Base-by-base conservation (phyloP, 2,329 filamentous ascomycete species). In the Neofusicoccum ribis region DNA sequence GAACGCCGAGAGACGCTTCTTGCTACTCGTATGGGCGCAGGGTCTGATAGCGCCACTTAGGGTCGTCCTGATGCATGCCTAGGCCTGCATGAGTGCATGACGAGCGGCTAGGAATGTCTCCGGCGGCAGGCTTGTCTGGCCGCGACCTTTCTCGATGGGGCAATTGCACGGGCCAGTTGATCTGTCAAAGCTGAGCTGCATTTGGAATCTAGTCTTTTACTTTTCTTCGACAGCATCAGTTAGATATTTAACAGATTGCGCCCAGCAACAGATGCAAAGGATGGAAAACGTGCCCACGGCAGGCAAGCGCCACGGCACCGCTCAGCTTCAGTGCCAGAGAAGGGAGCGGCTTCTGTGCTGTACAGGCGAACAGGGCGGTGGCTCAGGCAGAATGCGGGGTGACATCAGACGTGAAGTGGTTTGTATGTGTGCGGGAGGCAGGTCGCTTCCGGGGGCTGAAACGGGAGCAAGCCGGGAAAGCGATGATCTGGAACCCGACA, bases 371-470 rank as follows among this genome's bases (percentile, higher is more conserved):
- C 52, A 58, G 0, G 14, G 23, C 39, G 17, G 17, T 15, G n/a
- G 50, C 1, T 14, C 39, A 46, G 56, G 52, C 20, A 47, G 56
- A 60, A 34, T 47, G 56, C 56, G 41, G 56, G 15, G 56, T 60
- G 56, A 47, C 56, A 60, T 62, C 59, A 50, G 46, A 62, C 56
- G 15, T 15, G 17, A 34, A 43, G 47, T 34, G 59, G 59, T 62
- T 62, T 62, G 59, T 50, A 46, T 58, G 52, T 58, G 52, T 43
- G 39, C 17, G 11, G 52, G 52, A 58, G 36, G 46, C 17, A 46
- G 12, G 46, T 62, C 41, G 56, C 56, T 49, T 50, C 59, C 15
- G 41, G 59, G 52, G 46, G 41, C 23, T 62, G 59, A 62, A 62
- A 62, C 59, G 15, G 59, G n/a, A 49, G 58, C 37, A 27, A 47